Evolutionary conservation across 1,284 basidiomycete species (phyloP).

Genomic region (Golubevia pallescens): DNA sequence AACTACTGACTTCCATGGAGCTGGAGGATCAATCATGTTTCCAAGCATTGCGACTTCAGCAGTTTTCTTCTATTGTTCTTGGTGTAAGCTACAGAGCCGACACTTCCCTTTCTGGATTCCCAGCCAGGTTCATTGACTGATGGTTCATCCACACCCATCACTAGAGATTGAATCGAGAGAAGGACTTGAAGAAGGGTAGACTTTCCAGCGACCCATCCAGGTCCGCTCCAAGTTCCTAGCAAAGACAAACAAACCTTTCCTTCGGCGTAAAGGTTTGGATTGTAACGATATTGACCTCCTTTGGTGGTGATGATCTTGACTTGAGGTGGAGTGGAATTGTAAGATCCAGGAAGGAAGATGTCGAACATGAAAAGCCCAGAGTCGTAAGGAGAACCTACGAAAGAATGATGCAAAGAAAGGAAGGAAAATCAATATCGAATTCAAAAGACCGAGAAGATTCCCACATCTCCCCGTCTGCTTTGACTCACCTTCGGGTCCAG

Average conservation of each 20-base stretch:
- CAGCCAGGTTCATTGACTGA: conserved; percentile 81
- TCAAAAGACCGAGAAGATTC: background rate
- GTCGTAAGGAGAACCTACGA: conserved; percentile 7
- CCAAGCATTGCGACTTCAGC: conserved; percentile 74
- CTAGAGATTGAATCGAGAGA: conserved; percentile 92
- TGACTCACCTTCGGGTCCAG: conserved; percentile 13
- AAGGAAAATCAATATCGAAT: background rate
- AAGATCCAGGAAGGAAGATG: conserved; percentile 82
- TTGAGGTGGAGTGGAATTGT: conserved; percentile 79
- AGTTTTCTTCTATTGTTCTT: conserved; percentile 10
- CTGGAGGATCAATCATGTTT: conserved; percentile 79
- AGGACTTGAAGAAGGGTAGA: conserved; percentile 79
- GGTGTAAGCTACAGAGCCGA: background rate
- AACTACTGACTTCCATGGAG: conserved; percentile 80
- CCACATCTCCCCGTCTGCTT: conserved; percentile 5
- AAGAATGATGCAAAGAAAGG: conserved; percentile 1
- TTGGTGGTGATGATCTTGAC: conserved; percentile 92
- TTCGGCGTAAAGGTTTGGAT: conserved; percentile 87
- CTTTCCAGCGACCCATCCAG: conserved; percentile 84
- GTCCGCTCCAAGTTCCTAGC: conserved; percentile 78
- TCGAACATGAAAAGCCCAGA: conserved; percentile 73
- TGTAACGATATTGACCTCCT: conserved; percentile 84
- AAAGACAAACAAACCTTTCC: conserved; percentile 89
- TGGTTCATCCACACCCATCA: conserved; percentile 70
- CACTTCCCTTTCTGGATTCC: background rate